Percentiles rank a stretch among this genome's conserved stretches.
Evolutionary conservation across 345 rosid species (phyloP).

Genomic region (Acer yangbiense): DNA sequence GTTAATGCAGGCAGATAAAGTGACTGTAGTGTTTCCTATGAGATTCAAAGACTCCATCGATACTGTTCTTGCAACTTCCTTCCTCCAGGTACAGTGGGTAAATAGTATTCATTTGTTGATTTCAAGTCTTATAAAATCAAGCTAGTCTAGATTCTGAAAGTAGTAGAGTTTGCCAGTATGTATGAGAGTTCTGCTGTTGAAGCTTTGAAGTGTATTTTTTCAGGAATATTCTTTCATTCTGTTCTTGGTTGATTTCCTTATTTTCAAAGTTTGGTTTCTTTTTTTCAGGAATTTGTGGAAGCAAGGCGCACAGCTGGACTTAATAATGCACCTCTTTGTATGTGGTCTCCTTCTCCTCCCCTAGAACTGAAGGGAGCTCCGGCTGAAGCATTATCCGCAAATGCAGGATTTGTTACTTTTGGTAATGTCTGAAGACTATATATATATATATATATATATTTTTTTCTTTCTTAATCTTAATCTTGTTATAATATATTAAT

Average conservation of each 20-base stretch:
- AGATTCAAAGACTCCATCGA: slow-evolving; percentile 87
- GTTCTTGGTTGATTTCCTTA: slow-evolving; percentile 18
- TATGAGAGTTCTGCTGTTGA: not conserved
- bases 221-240: not conserved
- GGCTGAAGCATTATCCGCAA: slow-evolving; percentile 71
- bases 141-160: not conserved
- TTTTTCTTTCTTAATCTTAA: slow-evolving; percentile 9
- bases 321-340: slow-evolving; percentile 81
- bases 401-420: slow-evolving; percentile 96
- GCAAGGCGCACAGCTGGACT: slow-evolving; percentile 84
- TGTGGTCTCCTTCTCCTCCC: slow-evolving; percentile 82
- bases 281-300: slow-evolving; percentile 81
- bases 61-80: slow-evolving; percentile 82
- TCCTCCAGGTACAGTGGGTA: slow-evolving; percentile 66
- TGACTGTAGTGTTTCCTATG: slow-evolving; percentile 88
- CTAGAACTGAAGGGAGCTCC: slow-evolving; percentile 70
- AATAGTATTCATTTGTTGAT: slow-evolving; percentile 9
- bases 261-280: slow-evolving; percentile 12
- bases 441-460: not conserved
- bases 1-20: slow-evolving; percentile 76
- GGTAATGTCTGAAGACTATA: slow-evolving; percentile 46
- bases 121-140: slow-evolving; percentile 12
- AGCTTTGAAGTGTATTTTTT: not conserved
- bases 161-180: too few species aligned
- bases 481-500: slow-evolving; percentile 18